These are phyloP conservation scores for Arthromyces matolae DNA, from an alignment of 768 basidiomycete genomes.

Conservation along the genomic window DNA sequence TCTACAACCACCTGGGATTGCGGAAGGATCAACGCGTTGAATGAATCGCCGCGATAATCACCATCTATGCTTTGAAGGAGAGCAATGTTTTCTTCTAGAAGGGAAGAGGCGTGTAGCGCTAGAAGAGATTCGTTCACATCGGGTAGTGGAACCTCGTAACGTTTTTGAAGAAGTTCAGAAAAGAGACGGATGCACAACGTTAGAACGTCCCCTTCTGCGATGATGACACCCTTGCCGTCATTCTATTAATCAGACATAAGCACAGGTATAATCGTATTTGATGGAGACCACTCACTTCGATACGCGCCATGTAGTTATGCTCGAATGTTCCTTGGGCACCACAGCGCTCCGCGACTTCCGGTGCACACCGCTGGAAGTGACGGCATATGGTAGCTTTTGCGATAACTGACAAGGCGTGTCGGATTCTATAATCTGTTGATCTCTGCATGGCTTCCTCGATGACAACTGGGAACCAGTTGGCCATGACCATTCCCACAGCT, in stretches of 20 bases:
- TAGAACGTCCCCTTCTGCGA: constrained; percentile 54
- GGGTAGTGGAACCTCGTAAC: constrained; percentile 50
- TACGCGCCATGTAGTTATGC: constrained; percentile 54
- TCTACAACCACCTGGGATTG: constrained; percentile 50
- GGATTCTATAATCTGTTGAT: constrained; percentile 40
- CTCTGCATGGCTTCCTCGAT: constrained; percentile 36
- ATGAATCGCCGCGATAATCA: constrained; percentile 47
- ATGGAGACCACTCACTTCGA: constrained; percentile 38
- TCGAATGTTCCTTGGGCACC: constrained; percentile 67
- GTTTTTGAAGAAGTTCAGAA: constrained; percentile 54
- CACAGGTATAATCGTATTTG: background rate
- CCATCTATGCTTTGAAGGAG: constrained; percentile 34
- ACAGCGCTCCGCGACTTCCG: constrained; percentile 58
- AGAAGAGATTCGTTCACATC: constrained; percentile 48
- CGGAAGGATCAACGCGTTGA: constrained; percentile 53
- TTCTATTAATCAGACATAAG: constrained; percentile 27
- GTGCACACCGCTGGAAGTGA: constrained; percentile 47
- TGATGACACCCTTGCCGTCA: constrained; percentile 54
- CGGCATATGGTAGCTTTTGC: constrained; percentile 53
- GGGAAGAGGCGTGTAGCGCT: constrained; percentile 43
- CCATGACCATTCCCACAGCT: constrained; percentile 49
- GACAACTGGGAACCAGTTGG: constrained; percentile 40
- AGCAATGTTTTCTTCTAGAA: constrained; percentile 44
- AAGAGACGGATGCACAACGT: constrained; percentile 53
- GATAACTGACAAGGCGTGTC: constrained; percentile 54